Conservation (phyloP, 352 stramenopile species). For the Phytophthora constricta region DNA sequence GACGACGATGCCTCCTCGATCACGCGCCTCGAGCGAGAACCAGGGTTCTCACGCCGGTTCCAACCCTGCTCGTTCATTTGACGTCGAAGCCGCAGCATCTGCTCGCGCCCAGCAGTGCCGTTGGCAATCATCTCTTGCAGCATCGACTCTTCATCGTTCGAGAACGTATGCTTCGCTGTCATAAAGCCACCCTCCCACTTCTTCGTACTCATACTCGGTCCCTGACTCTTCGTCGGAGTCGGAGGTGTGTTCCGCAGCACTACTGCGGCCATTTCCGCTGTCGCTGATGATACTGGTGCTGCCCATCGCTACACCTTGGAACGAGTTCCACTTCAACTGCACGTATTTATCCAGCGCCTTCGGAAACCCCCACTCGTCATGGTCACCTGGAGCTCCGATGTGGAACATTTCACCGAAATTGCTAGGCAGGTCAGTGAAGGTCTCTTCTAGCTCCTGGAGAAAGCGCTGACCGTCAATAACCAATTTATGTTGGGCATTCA, state of each 20-base stretch:
- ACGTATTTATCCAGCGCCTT: conserved; percentile 71
- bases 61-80: conserved; percentile 70
- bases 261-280: conserved; percentile 18
- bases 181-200: conserved; percentile 55
- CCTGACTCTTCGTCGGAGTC: conserved; percentile 66
- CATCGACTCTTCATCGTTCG: conserved; percentile 75
- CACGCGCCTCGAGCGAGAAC: conserved; percentile 33
- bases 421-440: conserved; percentile 64
- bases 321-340: conserved; percentile 84
- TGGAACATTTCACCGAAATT: conserved; percentile 66
- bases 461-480: conserved; percentile 79
- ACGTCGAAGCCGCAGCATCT: conserved; percentile 70
- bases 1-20: conserved; percentile 51
- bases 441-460: conserved; percentile 66
- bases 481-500: conserved; percentile 50
- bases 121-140: conserved; percentile 84
- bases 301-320: conserved; percentile 43
- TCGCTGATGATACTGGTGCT: conserved; percentile 22
- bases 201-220: conserved; percentile 66
- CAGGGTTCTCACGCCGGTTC: conserved; percentile 59
- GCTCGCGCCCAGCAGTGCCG: conserved; percentile 67
- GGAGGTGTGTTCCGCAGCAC: conserved; percentile 34
- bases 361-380: conserved; percentile 66
- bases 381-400: conserved; percentile 18
- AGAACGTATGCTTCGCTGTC: conserved; percentile 66